A percentile compares a stretch with the other conserved stretches of the same genome.
Evolutionary conservation across 306 rosid species (phyloP).

Genomic region (Fragaria vesca): DNA sequence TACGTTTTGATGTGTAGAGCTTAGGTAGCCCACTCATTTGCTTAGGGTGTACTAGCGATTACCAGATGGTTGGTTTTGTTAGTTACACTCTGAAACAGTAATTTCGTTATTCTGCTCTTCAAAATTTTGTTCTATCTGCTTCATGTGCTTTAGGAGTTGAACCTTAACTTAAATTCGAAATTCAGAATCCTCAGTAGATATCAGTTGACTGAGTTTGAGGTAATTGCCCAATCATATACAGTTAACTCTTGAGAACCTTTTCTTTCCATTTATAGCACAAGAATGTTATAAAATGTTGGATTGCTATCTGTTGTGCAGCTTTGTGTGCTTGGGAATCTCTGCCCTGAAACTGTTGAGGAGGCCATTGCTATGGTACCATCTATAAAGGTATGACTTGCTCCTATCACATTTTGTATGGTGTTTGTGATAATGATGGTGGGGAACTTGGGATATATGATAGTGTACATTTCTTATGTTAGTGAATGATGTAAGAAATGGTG

Average conservation of each 20-base stretch:
- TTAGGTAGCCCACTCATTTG: background rate
- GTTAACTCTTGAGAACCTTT: background rate
- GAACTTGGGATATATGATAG: background rate
- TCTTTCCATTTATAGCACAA: background rate
- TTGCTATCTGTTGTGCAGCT: conserved; percentile 50
- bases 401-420: background rate
- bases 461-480: background rate
- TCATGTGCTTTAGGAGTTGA: conserved; percentile 23
- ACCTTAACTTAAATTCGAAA: conserved; percentile 47
- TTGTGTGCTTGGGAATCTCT: conserved; percentile 97
- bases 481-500: background rate
- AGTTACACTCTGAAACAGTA: background rate
- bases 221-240: conserved; percentile 25
- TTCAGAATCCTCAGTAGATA: conserved; percentile 85
- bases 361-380: conserved; percentile 98
- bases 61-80: conserved; percentile 9
- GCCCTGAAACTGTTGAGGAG: conserved; percentile 99
- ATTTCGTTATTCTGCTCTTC: background rate
- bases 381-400: conserved; percentile 57
- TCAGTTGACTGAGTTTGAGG: conserved; percentile 93
- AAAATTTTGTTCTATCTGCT: background rate
- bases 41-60: background rate
- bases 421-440: background rate
- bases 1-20: background rate
- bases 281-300: conserved; percentile 6